These are phyloP conservation scores for Nemania abortiva DNA, from an alignment of 2,329 filamentous ascomycete species.

Conservation along the genomic window DNA sequence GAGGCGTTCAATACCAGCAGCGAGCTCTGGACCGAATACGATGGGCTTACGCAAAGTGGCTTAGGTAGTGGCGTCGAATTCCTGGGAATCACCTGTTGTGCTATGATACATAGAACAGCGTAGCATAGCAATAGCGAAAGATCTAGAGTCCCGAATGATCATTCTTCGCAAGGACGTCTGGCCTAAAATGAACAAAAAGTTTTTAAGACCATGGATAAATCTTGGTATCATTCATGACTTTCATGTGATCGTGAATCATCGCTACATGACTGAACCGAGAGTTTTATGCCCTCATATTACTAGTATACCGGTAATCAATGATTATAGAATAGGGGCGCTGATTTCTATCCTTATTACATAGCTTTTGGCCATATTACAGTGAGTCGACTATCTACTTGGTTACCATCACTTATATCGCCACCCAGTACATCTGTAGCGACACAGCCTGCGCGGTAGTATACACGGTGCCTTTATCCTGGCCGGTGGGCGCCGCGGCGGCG, in stretches of 20 bases:
- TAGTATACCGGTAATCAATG: not conserved
- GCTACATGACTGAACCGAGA: not conserved
- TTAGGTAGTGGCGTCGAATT: constrained; percentile 52
- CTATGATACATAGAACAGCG: constrained; percentile 10
- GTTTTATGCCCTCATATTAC: not conserved
- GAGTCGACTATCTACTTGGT: not conserved
- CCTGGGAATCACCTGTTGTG: too few species aligned
- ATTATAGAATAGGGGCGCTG: not conserved
- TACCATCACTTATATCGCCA: constrained; percentile 22
- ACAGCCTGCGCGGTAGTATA: constrained; percentile 33
- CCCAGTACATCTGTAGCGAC: constrained; percentile 36
- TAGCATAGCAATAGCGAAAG: constrained; percentile 17
- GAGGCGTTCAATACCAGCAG: constrained; percentile 81
- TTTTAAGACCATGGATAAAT: not conserved
- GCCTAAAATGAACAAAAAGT: not conserved
- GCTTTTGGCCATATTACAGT: not conserved
- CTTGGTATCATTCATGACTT: not conserved
- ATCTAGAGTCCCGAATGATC: not conserved
- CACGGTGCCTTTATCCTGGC: constrained; percentile 32
- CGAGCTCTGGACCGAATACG: constrained; percentile 84
- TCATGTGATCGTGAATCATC: not conserved
- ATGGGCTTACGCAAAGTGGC: constrained; percentile 90
- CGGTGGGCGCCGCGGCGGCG: constrained; percentile 28
- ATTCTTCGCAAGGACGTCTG: not conserved
- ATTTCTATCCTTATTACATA: not conserved